phyloP scores from a whole-genome alignment of 257 asterid genomes.

The Solanum gandarillasii region DNA sequence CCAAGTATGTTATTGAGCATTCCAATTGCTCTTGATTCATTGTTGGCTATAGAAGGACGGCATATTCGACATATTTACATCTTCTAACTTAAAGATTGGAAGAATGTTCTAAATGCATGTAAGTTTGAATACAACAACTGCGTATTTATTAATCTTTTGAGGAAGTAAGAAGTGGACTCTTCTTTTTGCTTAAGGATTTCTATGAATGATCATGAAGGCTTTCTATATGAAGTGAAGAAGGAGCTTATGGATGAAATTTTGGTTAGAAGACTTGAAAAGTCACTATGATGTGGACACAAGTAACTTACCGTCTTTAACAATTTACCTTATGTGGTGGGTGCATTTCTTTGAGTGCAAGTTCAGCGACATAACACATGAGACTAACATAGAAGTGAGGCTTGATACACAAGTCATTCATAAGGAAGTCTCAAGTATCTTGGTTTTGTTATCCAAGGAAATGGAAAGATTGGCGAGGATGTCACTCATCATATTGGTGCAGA shows the following conservation, averaged over 20 bases:
- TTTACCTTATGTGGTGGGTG: background rate
- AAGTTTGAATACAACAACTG: background rate
- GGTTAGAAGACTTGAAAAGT: background rate
- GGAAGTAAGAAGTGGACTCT: background rate
- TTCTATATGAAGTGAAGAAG: background rate
- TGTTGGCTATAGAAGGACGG: background rate
- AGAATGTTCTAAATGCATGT: background rate
- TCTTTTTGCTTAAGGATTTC: background rate
- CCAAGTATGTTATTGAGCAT: background rate
- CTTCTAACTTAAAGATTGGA: background rate
- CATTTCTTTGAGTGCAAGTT: background rate
- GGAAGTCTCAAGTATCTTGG: background rate
- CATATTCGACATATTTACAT: background rate
- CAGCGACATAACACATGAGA: background rate
- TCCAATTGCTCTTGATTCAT: background rate
- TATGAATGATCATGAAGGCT: background rate
- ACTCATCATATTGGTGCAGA: background rate
- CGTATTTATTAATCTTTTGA: background rate
- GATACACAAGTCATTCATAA: background rate
- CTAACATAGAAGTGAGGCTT: background rate
- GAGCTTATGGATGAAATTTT: background rate
- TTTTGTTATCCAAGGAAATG: background rate
- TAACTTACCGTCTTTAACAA: background rate
- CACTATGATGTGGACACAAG: background rate
- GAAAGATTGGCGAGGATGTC: background rate